These are phyloP conservation scores for Ganoderma boninense DNA, from an alignment of 1,284 basidiomycete species.

Conservation along the genomic window DNA sequence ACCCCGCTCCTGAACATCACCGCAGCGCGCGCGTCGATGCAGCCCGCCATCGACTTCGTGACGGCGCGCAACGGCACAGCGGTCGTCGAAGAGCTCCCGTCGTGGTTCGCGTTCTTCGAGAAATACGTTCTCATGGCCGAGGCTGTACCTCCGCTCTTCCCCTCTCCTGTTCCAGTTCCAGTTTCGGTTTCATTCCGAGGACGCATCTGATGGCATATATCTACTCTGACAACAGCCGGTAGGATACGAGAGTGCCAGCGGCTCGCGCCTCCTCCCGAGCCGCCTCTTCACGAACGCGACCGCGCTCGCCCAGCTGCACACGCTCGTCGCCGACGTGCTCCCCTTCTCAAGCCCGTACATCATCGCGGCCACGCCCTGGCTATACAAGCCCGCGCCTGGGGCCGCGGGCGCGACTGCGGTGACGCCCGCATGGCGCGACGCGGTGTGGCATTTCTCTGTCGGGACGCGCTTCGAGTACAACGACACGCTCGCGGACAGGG, in stretches of 20 bases:
- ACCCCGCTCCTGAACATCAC: slow-evolving; percentile 24
- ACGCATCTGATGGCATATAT: slow-evolving; percentile 2
- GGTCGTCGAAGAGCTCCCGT: slow-evolving; percentile 43
- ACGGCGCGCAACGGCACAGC: slow-evolving; percentile 41
- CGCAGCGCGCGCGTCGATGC: slow-evolving; percentile 36
- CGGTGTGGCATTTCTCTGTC: slow-evolving; percentile 50
- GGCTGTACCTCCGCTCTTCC: too few relatives aligned
- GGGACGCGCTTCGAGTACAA: slow-evolving; percentile 49
- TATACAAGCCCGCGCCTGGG: slow-evolving; percentile 47
- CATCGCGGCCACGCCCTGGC: slow-evolving; percentile 47
- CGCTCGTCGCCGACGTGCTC: slow-evolving; percentile 39
- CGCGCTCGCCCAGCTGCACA: slow-evolving; percentile 36
- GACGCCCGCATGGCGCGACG: slow-evolving; percentile 55
- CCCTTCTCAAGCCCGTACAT: slow-evolving; percentile 41
- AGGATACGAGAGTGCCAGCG: slow-evolving; percentile 40
- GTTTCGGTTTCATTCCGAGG: too few relatives aligned
- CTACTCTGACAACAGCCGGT: slow-evolving; percentile 33
- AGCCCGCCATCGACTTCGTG: slow-evolving; percentile 42
- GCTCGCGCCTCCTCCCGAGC: slow-evolving; percentile 43
- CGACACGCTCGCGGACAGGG: slow-evolving; percentile 48
- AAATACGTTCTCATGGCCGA: slow-evolving; percentile 41
- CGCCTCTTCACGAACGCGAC: slow-evolving; percentile 38
- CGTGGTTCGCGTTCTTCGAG: slow-evolving; percentile 44
- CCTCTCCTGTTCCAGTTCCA: too few relatives aligned
- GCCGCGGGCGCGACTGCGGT: slow-evolving; percentile 49